Base-by-base conservation (phyloP, 805 yeast genomes). In the Wickerhamomyces tratensis region DNA sequence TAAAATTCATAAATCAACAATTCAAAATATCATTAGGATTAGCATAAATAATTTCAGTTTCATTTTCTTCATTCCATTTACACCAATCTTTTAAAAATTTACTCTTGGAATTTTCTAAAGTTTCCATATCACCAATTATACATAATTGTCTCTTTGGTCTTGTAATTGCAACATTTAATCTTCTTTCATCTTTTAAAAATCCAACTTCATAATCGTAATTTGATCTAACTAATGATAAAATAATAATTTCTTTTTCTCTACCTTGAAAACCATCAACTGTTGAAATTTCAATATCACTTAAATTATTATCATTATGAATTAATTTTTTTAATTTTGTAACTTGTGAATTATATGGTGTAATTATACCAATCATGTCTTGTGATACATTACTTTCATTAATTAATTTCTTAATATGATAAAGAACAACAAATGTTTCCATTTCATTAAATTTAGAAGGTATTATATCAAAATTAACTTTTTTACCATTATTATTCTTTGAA, bases 201-300 rank as follows among this genome's bases (percentile, higher is more conserved):
- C 98, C 98, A 39, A 89, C 81, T 41, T 82, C 85, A 33, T 70
- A 59, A 2, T 63, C 52, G 20, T 74, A 80, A 58, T 91, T 91
- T 35, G 93, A 82, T 48, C 98, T 69, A 3, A 91, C 97, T 42
- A 91, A 60, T 2, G 93, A 73, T 11, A 93, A 63, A 1, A 91
- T 71, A 7, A 91, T 87, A 0, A 79, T 82, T 52, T 89, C 94
- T 59, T 91, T 93, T 56, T 91, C 98, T 47, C 97, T 68, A 2
- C 98, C 98, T 65, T 91, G 98, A 54, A 91, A 93, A 1, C 97
- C 97, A 63, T 91, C 98, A 5, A 91, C 91, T 0, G 97, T 86
- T 5, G 95, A 77, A 0, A 89, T 75, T 55, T 91, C 98, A 6
- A 91, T 64, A 3, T 47, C 55, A 1, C 73, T 69, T 39, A 63